Percentiles rank a stretch among this genome's conserved stretches.
Conservation (phyloP, 768 basidiomycete species). For the Boletus barrowsii region DNA sequence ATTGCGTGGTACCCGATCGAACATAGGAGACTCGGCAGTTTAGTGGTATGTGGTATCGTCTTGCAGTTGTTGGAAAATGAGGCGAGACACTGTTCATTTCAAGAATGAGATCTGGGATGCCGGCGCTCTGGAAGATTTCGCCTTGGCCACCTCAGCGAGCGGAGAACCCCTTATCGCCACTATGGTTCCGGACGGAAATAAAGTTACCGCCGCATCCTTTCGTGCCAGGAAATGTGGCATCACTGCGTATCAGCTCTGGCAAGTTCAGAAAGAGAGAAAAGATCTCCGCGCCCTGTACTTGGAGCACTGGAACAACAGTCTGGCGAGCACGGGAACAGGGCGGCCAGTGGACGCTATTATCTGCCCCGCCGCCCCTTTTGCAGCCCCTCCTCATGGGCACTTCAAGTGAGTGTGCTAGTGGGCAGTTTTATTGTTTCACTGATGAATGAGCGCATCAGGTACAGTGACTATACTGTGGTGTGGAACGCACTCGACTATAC, state of each 20-base stretch:
- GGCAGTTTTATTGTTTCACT: neutral
- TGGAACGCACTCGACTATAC: conserved; percentile 70
- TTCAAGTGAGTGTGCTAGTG: conserved; percentile 39
- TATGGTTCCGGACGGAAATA: conserved; percentile 39
- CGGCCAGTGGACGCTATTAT: conserved; percentile 78
- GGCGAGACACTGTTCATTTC: neutral
- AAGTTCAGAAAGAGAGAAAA: conserved; percentile 48
- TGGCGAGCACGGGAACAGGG: conserved; percentile 54
- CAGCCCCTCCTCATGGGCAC: conserved; percentile 62
- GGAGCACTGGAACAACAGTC: conserved; percentile 59
- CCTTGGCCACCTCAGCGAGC: conserved; percentile 31
- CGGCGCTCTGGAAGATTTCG: conserved; percentile 48
- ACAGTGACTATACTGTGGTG: conserved; percentile 51
- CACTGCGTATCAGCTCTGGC: conserved; percentile 66
- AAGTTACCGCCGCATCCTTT: conserved; percentile 18
- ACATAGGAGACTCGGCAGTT: conserved; percentile 44
- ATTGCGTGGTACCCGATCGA: conserved; percentile 65
- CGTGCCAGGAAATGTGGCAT: conserved; percentile 27
- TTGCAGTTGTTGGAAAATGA: neutral
- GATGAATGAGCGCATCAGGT: conserved; percentile 30
- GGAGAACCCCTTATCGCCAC: conserved; percentile 56
- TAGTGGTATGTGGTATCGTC: conserved; percentile 38
- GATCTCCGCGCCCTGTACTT: conserved; percentile 55
- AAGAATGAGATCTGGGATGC: conserved; percentile 44
- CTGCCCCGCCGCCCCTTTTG: conserved; percentile 55